Evolutionary conservation across 192 early-diverging fungal species (phyloP).

Genomic region (Umbelopsis sp.): DNA sequence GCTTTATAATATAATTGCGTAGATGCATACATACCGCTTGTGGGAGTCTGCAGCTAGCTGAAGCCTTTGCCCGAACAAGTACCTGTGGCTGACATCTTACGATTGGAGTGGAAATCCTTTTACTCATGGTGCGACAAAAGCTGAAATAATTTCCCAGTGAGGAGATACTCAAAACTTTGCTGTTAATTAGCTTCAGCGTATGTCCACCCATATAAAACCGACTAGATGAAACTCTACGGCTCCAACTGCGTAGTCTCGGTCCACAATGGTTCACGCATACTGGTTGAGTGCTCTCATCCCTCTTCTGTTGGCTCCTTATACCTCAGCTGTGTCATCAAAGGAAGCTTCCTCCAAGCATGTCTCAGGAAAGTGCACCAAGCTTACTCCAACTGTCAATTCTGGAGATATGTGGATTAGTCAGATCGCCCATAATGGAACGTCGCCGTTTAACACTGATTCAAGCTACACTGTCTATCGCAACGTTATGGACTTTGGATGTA

Average conservation of each 20-base stretch:
- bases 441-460: neutral
- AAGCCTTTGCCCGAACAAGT: too few species aligned
- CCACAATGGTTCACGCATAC: neutral
- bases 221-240: too few species aligned
- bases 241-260: neutral
- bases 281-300: neutral
- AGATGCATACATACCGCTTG: too few species aligned
- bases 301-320: neutral
- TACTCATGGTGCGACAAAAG: too few species aligned
- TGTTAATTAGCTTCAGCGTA: too few species aligned
- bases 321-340: neutral
- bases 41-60: too few species aligned
- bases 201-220: too few species aligned
- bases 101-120: too few species aligned
- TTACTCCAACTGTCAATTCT: neutral
- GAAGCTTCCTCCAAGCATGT: neutral
- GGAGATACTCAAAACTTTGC: too few species aligned
- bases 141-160: too few species aligned
- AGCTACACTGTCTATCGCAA: slow-evolving; percentile 35
- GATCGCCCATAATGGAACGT: neutral
- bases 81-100: too few species aligned
- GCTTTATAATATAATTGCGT: too few species aligned
- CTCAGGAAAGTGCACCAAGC: neutral
- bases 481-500: slow-evolving; percentile 29
- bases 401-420: neutral